These are phyloP conservation scores for Dactylellina leptospora DNA, from an alignment of 2,329 filamentous ascomycete genomes.

Conservation along the genomic window DNA sequence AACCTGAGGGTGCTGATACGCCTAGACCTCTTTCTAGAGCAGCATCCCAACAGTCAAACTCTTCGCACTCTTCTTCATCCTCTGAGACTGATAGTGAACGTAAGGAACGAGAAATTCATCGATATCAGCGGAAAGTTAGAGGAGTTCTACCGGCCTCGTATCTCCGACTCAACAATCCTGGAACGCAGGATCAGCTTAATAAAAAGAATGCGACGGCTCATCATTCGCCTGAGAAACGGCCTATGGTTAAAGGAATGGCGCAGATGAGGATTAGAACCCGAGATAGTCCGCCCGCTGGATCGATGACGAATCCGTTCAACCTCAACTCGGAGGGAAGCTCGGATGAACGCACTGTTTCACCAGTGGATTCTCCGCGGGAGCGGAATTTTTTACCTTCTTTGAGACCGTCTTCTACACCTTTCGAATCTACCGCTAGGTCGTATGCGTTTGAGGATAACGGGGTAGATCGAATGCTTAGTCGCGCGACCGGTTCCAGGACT, in stretches of 20 bases:
- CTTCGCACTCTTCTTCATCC: constrained; percentile 16
- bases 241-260: constrained; percentile 42
- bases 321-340: constrained; percentile 36
- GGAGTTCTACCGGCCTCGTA: constrained; percentile 49
- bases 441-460: constrained; percentile 43
- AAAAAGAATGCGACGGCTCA: background rate
- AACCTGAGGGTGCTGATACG: constrained; percentile 8
- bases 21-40: constrained; percentile 4
- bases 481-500: constrained; percentile 9
- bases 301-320: constrained; percentile 26
- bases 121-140: constrained; percentile 31
- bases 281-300: constrained; percentile 35
- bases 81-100: constrained; percentile 16
- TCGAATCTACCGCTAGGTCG: background rate
- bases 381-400: too few relatives aligned
- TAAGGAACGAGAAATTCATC: constrained; percentile 31
- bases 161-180: constrained; percentile 36
- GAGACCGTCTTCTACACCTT: background rate
- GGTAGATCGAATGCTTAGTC: constrained; percentile 40
- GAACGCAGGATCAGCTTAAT: constrained; percentile 1
- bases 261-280: constrained; percentile 42
- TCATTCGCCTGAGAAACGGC: constrained; percentile 26
- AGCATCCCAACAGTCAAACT: background rate
- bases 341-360: background rate
- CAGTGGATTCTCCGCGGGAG: background rate